Conservation (phyloP, 495 filamentous ascomycete genomes). For the Bombardia bombarda region DNA sequence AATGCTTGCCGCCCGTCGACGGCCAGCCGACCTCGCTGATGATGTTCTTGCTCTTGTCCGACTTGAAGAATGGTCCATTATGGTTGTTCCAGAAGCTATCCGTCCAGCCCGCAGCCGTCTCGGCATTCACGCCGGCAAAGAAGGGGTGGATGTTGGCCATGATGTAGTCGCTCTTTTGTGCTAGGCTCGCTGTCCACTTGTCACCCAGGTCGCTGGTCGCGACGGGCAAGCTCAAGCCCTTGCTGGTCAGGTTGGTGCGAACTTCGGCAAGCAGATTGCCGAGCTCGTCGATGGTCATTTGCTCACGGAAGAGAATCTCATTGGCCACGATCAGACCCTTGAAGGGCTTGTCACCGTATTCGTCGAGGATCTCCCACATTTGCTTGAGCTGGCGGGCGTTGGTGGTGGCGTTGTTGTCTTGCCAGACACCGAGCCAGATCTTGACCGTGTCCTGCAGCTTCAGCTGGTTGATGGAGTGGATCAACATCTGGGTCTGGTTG, state of each 20-base stretch:
- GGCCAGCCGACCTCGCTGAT: conserved; percentile 95
- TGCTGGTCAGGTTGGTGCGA: conserved; percentile 58
- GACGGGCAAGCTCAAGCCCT: conserved; percentile 62
- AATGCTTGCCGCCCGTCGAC: conserved; percentile 71
- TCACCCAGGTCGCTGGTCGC: conserved; percentile 87
- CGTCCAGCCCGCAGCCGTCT: conserved; percentile 73
- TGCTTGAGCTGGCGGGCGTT: conserved; percentile 71
- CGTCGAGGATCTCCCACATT: conserved; percentile 72
- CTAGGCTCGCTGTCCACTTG: conserved; percentile 68
- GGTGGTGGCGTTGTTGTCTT: conserved; percentile 75
- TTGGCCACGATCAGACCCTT: conserved; percentile 89
- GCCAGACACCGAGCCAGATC: conserved; percentile 94
- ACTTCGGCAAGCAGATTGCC: conserved; percentile 58
- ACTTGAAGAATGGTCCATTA: conserved; percentile 46
- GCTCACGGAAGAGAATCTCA: conserved; percentile 79
- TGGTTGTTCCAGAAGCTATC: conserved; percentile 73
- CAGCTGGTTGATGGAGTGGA: conserved; percentile 71
- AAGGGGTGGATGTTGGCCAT: conserved; percentile 99
- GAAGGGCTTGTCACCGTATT: conserved; percentile 58
- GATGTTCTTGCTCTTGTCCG: conserved; percentile 54
- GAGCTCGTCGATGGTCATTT: conserved; percentile 60
- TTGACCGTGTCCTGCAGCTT: conserved; percentile 66
- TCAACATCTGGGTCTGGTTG: conserved; percentile 93
- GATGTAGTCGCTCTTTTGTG: conserved; percentile 65
- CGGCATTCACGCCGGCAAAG: conserved; percentile 71